Percentiles rank a stretch among this genome's conserved stretches.
Conservation (phyloP, 352 stramenopile species). For the Hyaloperonospora arabidopsidis region DNA sequence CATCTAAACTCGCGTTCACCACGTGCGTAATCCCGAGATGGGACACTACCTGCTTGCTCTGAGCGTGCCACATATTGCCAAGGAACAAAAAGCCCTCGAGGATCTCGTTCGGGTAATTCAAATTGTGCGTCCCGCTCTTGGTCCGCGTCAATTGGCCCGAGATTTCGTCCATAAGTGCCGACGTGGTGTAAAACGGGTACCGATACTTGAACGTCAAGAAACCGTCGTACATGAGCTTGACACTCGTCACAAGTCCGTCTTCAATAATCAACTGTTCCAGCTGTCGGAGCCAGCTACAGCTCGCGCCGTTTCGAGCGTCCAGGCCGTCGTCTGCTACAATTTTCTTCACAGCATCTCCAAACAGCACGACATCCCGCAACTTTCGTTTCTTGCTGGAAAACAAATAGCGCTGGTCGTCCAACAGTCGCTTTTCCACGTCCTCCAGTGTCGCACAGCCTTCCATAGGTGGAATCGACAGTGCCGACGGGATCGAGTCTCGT, state of each 20-base stretch:
- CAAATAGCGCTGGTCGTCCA: slow-evolving; percentile 62
- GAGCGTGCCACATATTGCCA: slow-evolving; percentile 85
- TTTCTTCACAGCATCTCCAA: slow-evolving; percentile 59
- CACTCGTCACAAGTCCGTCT: slow-evolving; percentile 65
- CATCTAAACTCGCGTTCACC: slow-evolving; percentile 74
- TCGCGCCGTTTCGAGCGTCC: slow-evolving; percentile 2
- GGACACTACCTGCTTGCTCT: slow-evolving; percentile 63
- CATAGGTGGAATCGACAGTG: slow-evolving; percentile 67
- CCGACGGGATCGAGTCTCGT: slow-evolving; percentile 65
- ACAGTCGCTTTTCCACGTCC: slow-evolving; percentile 43
- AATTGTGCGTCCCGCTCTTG: slow-evolving; percentile 75
- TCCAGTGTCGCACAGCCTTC: slow-evolving; percentile 32
- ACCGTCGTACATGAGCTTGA: slow-evolving; percentile 68
- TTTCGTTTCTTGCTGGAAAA: slow-evolving; percentile 70
- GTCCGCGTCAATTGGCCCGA: slow-evolving; percentile 57
- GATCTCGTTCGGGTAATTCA: slow-evolving; percentile 86
- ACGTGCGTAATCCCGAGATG: slow-evolving; percentile 81
- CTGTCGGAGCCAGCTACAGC: slow-evolving; percentile 40
- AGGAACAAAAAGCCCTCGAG: slow-evolving; percentile 81
- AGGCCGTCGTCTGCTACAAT: slow-evolving; percentile 16
- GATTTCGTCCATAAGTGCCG: slow-evolving; percentile 55
- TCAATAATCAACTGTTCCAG: slow-evolving; percentile 64
- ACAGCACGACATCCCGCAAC: slow-evolving; percentile 71
- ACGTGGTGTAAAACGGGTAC: slow-evolving; percentile 81
- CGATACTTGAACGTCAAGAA: slow-evolving; percentile 81